These are phyloP conservation scores for Solanum appendiculatum DNA, from an alignment of 257 asterid species.

Conservation along the genomic window DNA sequence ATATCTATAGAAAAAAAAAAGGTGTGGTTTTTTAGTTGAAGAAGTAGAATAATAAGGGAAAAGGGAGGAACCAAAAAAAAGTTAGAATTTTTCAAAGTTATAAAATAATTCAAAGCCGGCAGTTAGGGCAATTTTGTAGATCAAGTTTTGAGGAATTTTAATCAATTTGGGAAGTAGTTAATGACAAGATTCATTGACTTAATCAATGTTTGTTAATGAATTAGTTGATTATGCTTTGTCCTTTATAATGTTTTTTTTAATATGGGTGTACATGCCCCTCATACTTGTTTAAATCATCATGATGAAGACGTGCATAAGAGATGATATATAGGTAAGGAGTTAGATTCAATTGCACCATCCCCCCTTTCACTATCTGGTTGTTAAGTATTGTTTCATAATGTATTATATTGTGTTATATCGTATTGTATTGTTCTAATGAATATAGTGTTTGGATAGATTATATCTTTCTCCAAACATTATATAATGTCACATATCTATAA, in stretches of 20 bases:
- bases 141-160: neutral
- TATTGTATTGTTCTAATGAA: no score
- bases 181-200: neutral
- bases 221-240: neutral
- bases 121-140: neutral
- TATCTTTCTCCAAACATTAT: neutral
- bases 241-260: neutral
- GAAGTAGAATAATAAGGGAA: neutral
- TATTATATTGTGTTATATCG: no score
- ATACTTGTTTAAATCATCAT: neutral
- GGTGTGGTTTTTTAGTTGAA: neutral
- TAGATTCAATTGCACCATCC: neutral
- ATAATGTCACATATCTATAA: neutral
- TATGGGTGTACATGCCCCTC: neutral
- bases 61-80: neutral
- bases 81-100: neutral
- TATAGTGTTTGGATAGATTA: no score
- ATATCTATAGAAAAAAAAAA: neutral
- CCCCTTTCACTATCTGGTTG: neutral
- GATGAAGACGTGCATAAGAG: neutral
- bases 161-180: neutral
- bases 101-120: neutral
- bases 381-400: no score
- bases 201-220: neutral
- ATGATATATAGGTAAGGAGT: neutral